Evolutionary conservation across 257 asterid species (phyloP).

Genomic region (Coffea eugenioides): DNA sequence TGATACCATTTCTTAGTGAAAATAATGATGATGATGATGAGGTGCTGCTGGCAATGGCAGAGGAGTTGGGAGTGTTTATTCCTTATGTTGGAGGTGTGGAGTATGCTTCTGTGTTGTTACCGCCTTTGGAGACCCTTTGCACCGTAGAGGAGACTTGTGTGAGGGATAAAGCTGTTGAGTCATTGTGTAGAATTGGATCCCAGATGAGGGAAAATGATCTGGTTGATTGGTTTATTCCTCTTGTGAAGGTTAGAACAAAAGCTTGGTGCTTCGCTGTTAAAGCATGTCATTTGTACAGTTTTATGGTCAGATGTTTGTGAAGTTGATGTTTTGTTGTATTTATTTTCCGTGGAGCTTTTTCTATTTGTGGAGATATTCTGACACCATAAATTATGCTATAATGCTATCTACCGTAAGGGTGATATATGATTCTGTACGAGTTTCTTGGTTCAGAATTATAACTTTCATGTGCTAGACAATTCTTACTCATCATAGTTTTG

Average conservation of each 20-base stretch:
- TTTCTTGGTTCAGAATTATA: background rate
- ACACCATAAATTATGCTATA: background rate
- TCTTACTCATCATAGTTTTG: background rate
- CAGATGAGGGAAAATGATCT: constrained; percentile 94
- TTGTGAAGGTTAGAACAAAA: constrained; percentile 62
- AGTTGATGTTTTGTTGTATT: background rate
- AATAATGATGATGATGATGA: constrained; percentile 96
- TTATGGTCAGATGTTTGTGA: background rate
- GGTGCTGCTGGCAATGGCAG: constrained; percentile 93
- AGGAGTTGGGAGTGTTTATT: constrained; percentile 84
- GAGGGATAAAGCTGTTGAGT: constrained; percentile 93
- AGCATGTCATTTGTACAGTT: constrained; percentile 4
- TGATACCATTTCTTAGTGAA: constrained; percentile 81
- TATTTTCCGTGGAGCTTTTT: background rate
- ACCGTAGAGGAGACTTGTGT: constrained; percentile 94
- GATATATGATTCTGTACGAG: background rate
- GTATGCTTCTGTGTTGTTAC: constrained; percentile 85
- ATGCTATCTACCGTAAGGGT: background rate
- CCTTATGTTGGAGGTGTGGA: constrained; percentile 98
- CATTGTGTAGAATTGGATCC: constrained; percentile 83
- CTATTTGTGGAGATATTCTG: background rate
- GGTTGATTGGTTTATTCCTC: constrained; percentile 78
- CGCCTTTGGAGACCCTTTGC: constrained; percentile 87
- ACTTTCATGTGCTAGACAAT: background rate
- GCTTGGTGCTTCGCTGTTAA: background rate